phyloP scores from a whole-genome alignment of 768 basidiomycete genomes.

The Omphalotus guepiniiformis region DNA sequence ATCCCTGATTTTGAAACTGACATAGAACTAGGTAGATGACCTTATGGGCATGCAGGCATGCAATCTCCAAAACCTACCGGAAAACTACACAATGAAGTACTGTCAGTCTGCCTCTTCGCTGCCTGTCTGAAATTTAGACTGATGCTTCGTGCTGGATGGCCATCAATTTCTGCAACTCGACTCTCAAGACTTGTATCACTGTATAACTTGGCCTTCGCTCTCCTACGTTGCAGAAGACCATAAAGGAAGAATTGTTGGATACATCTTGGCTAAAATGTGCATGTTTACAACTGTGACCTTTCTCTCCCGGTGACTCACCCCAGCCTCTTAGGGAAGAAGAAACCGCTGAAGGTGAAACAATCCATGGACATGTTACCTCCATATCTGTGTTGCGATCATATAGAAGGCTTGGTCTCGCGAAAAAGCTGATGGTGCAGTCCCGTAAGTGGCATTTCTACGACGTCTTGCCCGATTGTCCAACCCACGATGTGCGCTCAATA shows the following conservation, averaged over 20 bases:
- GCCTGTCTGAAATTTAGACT: not conserved
- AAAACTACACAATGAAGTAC: slow-evolving; percentile 87
- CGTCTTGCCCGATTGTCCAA: not conserved
- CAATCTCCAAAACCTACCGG: slow-evolving; percentile 91
- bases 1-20: no score
- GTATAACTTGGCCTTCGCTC: slow-evolving; percentile 91
- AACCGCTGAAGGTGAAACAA: slow-evolving; percentile 53
- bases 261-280: slow-evolving; percentile 94
- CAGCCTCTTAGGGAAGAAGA: slow-evolving; percentile 57
- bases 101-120: slow-evolving; percentile 38
- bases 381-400: slow-evolving; percentile 93
- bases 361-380: slow-evolving; percentile 94
- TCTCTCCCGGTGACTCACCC: not conserved
- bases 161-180: no score
- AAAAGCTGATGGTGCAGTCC: slow-evolving; percentile 92
- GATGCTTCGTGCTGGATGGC: slow-evolving; percentile 2
- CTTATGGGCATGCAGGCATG: slow-evolving; percentile 94
- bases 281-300: slow-evolving; percentile 16
- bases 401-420: slow-evolving; percentile 86
- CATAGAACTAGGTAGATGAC: slow-evolving; percentile 85
- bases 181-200: slow-evolving; percentile 77
- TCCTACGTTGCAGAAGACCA: slow-evolving; percentile 93
- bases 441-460: slow-evolving; percentile 52
- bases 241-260: slow-evolving; percentile 89
- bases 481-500: slow-evolving; percentile 1